Base-by-base conservation (phyloP, 2,329 filamentous ascomycete genomes). In the Alternaria atra region DNA sequence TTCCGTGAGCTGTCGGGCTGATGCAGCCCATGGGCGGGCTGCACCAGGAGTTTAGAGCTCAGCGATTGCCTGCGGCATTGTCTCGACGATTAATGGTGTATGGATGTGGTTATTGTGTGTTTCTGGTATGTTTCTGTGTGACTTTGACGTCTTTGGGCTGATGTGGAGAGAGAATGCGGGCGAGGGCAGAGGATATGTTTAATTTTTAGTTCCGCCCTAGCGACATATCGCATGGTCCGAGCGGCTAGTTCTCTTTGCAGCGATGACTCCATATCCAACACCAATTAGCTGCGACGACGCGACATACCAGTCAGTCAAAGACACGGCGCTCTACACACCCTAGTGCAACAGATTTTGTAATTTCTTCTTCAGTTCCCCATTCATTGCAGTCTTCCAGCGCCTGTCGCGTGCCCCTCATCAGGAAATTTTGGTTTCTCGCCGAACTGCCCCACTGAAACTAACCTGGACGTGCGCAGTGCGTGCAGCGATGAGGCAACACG, bases 1-100 rank as follows among this genome's bases (percentile, higher is more conserved):
- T 84, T 69, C 93, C 90, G 84, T 89, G 90, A 90, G 90, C 91
- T 93, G 90, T 77, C 88, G 89, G 90, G 90, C 91, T 93, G 87
- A 55, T 60, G 63, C 63, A 63, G 60, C 60, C 63, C 63, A 34
- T 60, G 60, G 50, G 44, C 39, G 60, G 63, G 60, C 63, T 55
- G 63, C 63, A 65, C 57, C 63, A 65, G 63, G 57, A 63, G 51
- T 92, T 94, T 93, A 96, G 90, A 94, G 91, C 91, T 79, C 80
- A 81, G 78, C 78, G 79, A 80, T 76, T 71, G 80, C 80, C 80
- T 80, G 79, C 71, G 79, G 79, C 80, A 82, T 81, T 79, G 77
- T 80, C 77, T 80, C 79, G 80, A 81, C 79, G 80, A 80, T 75
- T 73, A 73, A 72, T 35, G 47, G 68, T 52, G 56, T 72, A 68